Evolutionary conservation across 2,329 filamentous ascomycete species (phyloP).

Genomic region (Talaromyces sp.): DNA sequence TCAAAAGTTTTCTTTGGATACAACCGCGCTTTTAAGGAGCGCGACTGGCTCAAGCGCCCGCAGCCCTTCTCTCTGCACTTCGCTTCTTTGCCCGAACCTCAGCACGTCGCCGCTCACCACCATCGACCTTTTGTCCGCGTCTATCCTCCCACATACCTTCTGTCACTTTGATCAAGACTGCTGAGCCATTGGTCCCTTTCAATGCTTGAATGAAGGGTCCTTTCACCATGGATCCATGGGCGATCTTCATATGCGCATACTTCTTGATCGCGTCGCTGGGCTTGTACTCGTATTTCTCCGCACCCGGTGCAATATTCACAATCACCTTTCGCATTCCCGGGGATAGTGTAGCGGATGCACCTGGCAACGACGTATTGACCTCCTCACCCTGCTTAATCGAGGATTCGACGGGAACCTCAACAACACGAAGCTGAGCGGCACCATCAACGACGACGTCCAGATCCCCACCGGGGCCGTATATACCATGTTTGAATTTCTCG

Average conservation of each 20-base stretch:
- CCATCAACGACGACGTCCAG: conserved; percentile 67
- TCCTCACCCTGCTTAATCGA: conserved; percentile 24
- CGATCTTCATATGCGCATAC: conserved; percentile 64
- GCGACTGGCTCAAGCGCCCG: conserved; percentile 30
- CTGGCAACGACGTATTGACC: conserved; percentile 27
- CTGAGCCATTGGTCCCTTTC: conserved; percentile 57
- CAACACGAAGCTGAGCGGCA: conserved; percentile 56
- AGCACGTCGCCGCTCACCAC: conserved; percentile 84
- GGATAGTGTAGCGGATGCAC: conserved; percentile 52
- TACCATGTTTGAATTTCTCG: conserved; percentile 74
- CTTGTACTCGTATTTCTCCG: conserved; percentile 54
- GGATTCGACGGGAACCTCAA: conserved; percentile 51
- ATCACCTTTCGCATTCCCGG: conserved; percentile 57
- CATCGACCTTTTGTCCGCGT: conserved; percentile 87
- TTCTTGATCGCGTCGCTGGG: conserved; percentile 48
- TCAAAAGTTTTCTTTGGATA: neutral
- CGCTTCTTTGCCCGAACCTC: conserved; percentile 85
- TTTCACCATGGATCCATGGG: conserved; percentile 65
- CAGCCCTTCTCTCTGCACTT: conserved; percentile 72
- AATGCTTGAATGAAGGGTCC: conserved; percentile 72
- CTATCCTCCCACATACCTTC: conserved; percentile 94
- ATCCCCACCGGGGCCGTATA: conserved; percentile 79
- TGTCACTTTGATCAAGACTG: conserved; percentile 65
- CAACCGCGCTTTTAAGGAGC: neutral
- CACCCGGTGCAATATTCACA: conserved; percentile 57